Base-by-base conservation (phyloP, 345 rosid genomes). In the Populus deltoides region DNA sequence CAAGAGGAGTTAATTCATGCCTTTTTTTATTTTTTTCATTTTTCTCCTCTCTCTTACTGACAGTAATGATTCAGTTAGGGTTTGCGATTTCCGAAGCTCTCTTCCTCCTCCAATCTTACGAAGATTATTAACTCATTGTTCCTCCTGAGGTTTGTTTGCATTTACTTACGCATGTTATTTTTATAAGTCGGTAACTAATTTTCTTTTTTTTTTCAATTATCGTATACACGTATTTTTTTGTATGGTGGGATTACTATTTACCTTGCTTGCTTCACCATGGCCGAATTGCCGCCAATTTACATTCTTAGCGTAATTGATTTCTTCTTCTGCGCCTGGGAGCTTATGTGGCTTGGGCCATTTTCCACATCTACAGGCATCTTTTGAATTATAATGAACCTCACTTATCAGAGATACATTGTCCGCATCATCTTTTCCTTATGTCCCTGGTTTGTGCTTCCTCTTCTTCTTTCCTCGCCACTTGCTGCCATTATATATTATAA, bases 361-460 rank as follows among this genome's bases (percentile, higher is more conserved):
- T 83, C 69, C 97, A 96, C 79, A 92, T 96, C 68, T 96, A 93
- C 86, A 84, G 90, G 80, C 99, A 96, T 79, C 90, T 96, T 6
- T 76, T 89, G 84, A 96, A 96, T 81, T 96, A 96, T 70, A 93
- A 97, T 0, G 97, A 96, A 83, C 99, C 98, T 78, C n/a, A 91
- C 89, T 78, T 93, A 92, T 62, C 99, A 96, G 91, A 90, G 97
- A 90, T 96, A 79, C 72, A 93, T 93, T 31, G 99, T 96, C 16
- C 97, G 98, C 77, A 96, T 96, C 68, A 89, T 96, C 81, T 92
- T 93, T 74, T 96, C 81, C 91, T 93, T 74, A 96, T 96, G 98
- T 98, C 93, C 80, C 99, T 97, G 70, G 99, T 94, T 20, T 81
- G 97, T 86, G 45, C 29, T 72, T 53, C 57, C n/a, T n/a, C n/a